A percentile compares a stretch with the other conserved stretches of the same genome.
phyloP scores from a whole-genome alignment of 768 basidiomycete genomes.

The Calvatia gigantea region DNA sequence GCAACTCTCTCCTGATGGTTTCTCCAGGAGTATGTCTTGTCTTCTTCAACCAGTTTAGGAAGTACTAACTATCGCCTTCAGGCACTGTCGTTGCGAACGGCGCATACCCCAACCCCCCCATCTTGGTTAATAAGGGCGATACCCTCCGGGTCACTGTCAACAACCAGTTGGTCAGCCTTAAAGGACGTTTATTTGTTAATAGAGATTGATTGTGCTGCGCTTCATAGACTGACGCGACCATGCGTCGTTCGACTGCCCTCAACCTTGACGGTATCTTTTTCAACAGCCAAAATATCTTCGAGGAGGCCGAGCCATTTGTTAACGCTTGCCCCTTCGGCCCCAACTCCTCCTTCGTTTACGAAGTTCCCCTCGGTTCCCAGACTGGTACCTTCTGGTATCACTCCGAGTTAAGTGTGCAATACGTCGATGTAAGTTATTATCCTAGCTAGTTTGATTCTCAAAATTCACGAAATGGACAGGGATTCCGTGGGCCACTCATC shows the following conservation, averaged over 20 bases:
- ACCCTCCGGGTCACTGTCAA: neutral
- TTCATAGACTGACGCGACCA: slow-evolving; percentile 39
- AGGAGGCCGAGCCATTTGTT: slow-evolving; percentile 21
- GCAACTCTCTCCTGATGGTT: slow-evolving; percentile 40
- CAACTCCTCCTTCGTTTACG: slow-evolving; percentile 36
- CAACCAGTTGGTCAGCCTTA: slow-evolving; percentile 23
- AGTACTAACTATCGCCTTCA: neutral
- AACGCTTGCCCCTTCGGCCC: slow-evolving; percentile 48
- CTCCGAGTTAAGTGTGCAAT: slow-evolving; percentile 9
- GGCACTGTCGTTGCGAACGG: slow-evolving; percentile 24
- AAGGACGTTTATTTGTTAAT: slow-evolving; percentile 18
- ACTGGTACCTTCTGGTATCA: slow-evolving; percentile 25
- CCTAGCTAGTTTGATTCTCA: too few species aligned
- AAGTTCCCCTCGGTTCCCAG: slow-evolving; percentile 26
- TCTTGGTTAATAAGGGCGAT: slow-evolving; percentile 25
- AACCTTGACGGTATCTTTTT: slow-evolving; percentile 43
- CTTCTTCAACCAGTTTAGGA: neutral
- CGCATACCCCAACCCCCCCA: slow-evolving; percentile 28
- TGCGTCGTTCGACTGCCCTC: slow-evolving; percentile 31
- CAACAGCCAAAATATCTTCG: slow-evolving; percentile 16
- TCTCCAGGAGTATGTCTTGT: slow-evolving; percentile 15
- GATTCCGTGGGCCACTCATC: slow-evolving; percentile 39
- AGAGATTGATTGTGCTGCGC: neutral
- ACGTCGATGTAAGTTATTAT: slow-evolving; percentile 21
- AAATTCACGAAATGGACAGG: slow-evolving; percentile 12